A percentile compares a stretch with the other conserved stretches of the same genome.
These are phyloP conservation scores for Inga oerstediana DNA, from an alignment of 306 rosid genomes.

Conservation along the genomic window DNA sequence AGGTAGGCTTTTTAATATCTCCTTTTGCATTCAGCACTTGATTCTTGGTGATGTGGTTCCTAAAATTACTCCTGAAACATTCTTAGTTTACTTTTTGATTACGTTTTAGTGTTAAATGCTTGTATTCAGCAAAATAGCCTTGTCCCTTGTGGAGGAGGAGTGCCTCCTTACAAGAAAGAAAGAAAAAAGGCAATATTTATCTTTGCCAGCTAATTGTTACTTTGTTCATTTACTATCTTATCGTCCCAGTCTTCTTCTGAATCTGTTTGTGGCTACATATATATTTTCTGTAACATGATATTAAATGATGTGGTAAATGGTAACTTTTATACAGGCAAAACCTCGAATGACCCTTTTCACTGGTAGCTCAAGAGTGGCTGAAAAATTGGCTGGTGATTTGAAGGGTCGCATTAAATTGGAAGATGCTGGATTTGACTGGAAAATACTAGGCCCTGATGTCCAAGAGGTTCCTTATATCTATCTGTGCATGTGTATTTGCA, in stretches of 20 bases:
- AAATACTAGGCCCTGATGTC: constrained; percentile 93
- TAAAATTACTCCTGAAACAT: constrained; percentile 16
- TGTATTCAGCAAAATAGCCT: constrained; percentile 6
- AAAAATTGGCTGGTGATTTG: constrained; percentile 77
- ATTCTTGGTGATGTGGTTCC: not conserved
- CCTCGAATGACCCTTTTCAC: constrained; percentile 96
- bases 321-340: constrained; percentile 61
- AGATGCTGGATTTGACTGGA: constrained; percentile 99
- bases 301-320: constrained; percentile 28
- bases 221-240: not conserved
- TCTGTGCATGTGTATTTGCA: not conserved
- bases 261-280: constrained; percentile 11
- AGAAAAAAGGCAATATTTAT: not conserved
- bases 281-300: not conserved
- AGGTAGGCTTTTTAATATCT: constrained; percentile 56
- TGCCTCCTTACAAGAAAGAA: not conserved
- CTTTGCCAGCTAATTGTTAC: not conserved
- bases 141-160: not conserved
- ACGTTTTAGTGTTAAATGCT: not conserved
- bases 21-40: not conserved
- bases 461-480: constrained; percentile 64
- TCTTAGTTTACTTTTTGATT: constrained; percentile 2
- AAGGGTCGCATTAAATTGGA: constrained; percentile 91
- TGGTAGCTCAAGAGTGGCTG: constrained; percentile 99
- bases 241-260: not conserved